These are phyloP conservation scores for Melampsora abietis-canadensis DNA, from an alignment of 1,284 basidiomycete genomes.

Conservation along the genomic window DNA sequence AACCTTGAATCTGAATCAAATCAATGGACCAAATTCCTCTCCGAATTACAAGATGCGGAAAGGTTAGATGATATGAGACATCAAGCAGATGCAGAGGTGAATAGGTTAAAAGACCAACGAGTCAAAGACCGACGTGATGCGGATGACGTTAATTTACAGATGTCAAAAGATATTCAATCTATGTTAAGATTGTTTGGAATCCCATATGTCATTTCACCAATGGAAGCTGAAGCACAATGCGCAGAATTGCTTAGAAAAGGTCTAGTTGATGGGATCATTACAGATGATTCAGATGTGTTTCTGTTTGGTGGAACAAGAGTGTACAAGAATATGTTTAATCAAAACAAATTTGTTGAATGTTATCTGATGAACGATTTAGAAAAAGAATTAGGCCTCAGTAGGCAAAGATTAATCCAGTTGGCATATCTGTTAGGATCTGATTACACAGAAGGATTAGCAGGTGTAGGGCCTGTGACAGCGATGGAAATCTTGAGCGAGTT, in stretches of 20 bases:
- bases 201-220: conserved; percentile 95
- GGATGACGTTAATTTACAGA: conserved; percentile 34
- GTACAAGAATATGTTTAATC: conserved; percentile 99
- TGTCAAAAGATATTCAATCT: conserved; percentile 43
- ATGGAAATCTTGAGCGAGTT: conserved; percentile 93
- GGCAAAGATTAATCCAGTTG: conserved; percentile 79
- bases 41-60: conserved; percentile 28
- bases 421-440: conserved; percentile 94
- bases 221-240: conserved; percentile 99
- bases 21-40: conserved; percentile 33
- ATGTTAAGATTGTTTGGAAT: conserved; percentile 86
- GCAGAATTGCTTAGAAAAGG: conserved; percentile 80
- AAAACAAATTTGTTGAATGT: conserved; percentile 95
- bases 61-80: conserved; percentile 20
- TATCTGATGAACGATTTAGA: conserved; percentile 80
- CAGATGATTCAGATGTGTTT: conserved; percentile 98
- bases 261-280: conserved; percentile 95
- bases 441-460: conserved; percentile 92
- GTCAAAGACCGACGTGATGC: conserved; percentile 34
- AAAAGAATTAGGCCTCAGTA: conserved; percentile 81
- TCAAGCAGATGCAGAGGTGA: conserved; percentile 22
- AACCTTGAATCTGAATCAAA: conserved; percentile 22
- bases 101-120: conserved; percentile 20
- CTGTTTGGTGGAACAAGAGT: conserved; percentile 81
- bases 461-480: conserved; percentile 90